Evolutionary conservation across 2,329 filamentous ascomycete species (phyloP).

Genomic region (Berkeleyomyces rouxiae): DNA sequence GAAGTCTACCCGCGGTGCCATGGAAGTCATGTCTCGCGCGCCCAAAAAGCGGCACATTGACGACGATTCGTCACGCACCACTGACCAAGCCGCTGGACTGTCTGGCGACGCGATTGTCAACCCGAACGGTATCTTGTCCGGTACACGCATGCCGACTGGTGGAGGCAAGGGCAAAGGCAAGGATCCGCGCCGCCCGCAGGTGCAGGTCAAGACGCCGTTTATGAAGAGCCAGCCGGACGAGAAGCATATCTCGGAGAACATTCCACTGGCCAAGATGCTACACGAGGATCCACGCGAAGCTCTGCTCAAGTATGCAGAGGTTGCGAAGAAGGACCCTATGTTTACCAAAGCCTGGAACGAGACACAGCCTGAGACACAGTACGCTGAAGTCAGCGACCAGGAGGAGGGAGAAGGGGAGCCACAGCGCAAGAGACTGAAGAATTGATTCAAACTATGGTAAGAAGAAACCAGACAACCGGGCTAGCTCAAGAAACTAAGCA

Average conservation of each 20-base stretch:
- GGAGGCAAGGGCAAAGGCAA: slow-evolving; percentile 46
- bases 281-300: slow-evolving; percentile 94
- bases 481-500: too few species aligned
- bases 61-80: slow-evolving; percentile 75
- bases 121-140: slow-evolving; percentile 40
- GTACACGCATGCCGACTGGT: slow-evolving; percentile 42
- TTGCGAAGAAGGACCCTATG: slow-evolving; percentile 80
- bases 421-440: slow-evolving; percentile 46
- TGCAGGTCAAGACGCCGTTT: slow-evolving; percentile 75
- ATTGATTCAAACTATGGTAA: slow-evolving; percentile 20
- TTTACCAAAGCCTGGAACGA: slow-evolving; percentile 89
- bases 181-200: slow-evolving; percentile 71
- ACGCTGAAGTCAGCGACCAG: slow-evolving; percentile 75
- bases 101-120: slow-evolving; percentile 69
- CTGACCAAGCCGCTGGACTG: slow-evolving; percentile 64
- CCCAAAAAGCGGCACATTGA: slow-evolving; percentile 93
- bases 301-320: slow-evolving; percentile 82
- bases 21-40: slow-evolving; percentile 78
- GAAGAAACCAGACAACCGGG: too few species aligned
- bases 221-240: slow-evolving; percentile 80
- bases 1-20: slow-evolving; percentile 66
- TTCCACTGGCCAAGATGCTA: slow-evolving; percentile 59
- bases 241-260: slow-evolving; percentile 72
- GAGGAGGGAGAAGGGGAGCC: slow-evolving; percentile 44
- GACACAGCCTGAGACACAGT: slow-evolving; percentile 85